These are phyloP conservation scores for Ophiostoma fasciatum DNA, from an alignment of 2,329 filamentous ascomycete genomes.

Conservation along the genomic window DNA sequence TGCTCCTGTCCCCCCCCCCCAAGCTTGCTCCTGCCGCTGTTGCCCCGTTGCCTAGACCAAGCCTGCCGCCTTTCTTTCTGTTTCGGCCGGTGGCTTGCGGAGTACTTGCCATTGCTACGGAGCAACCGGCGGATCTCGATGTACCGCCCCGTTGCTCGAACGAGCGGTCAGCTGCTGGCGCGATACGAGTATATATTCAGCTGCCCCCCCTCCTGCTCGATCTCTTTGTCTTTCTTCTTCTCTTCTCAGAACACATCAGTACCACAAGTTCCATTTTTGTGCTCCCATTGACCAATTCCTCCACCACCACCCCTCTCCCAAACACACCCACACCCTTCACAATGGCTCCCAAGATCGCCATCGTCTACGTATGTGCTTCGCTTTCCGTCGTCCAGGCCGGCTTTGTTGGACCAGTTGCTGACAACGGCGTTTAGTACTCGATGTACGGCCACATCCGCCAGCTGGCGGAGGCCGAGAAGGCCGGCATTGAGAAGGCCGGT, in stretches of 20 bases:
- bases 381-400: neutral
- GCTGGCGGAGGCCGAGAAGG: slow-evolving; percentile 80
- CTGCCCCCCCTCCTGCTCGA: no score
- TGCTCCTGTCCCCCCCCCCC: no score
- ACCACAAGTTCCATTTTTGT: neutral
- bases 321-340: slow-evolving; percentile 19
- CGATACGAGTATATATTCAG: no score
- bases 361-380: slow-evolving; percentile 58
- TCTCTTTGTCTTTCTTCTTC: neutral
- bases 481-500: slow-evolving; percentile 76
- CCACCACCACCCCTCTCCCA: neutral
- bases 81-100: no score
- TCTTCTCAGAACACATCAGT: neutral
- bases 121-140: no score
- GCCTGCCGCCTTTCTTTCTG: no score
- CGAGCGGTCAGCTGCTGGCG: no score
- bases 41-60: no score
- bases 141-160: no score
- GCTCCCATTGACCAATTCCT: neutral
- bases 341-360: slow-evolving; percentile 87
- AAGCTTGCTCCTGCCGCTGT: no score
- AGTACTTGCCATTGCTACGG: no score
- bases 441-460: slow-evolving; percentile 83
- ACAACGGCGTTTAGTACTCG: slow-evolving; percentile 51
- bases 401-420: neutral